Conservation (phyloP, 2,329 filamentous ascomycete genomes). For the Didymellaceae sp. region DNA sequence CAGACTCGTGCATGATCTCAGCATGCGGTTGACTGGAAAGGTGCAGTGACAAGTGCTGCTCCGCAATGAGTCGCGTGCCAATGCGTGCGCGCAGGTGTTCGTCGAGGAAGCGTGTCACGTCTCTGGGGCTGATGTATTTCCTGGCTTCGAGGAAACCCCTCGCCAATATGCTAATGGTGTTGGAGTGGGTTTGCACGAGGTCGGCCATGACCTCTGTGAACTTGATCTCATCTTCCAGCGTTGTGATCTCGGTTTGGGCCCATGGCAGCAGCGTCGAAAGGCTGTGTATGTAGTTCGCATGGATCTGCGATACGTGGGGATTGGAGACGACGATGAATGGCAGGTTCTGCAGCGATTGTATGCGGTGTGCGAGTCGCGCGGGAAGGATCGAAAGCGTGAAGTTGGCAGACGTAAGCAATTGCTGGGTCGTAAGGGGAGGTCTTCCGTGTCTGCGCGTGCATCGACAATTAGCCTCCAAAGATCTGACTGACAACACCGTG, state of each 20-base stretch:
- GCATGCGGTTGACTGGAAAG: constrained; percentile 74
- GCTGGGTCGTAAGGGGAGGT: constrained; percentile 79
- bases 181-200: constrained; percentile 90
- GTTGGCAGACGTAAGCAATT: constrained; percentile 88
- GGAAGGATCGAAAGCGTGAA: constrained; percentile 94
- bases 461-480: constrained; percentile 15
- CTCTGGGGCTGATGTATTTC: constrained; percentile 80
- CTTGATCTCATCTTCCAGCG: constrained; percentile 82
- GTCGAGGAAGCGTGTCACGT: constrained; percentile 92
- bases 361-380: constrained; percentile 89
- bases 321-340: constrained; percentile 99
- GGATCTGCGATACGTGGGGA: constrained; percentile 90
- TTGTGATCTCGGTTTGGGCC: constrained; percentile 73
- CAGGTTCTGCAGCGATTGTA: constrained; percentile 89
- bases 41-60: constrained; percentile 95
- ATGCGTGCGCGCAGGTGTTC: constrained; percentile 93
- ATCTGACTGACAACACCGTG: neutral
- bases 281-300: constrained; percentile 94
- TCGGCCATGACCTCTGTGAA: constrained; percentile 95
- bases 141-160: constrained; percentile 91
- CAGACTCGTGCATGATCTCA: constrained; percentile 54
- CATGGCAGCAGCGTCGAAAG: constrained; percentile 90
- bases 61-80: constrained; percentile 89
- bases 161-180: constrained; percentile 92
- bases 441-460: constrained; percentile 67